Evolutionary conservation across 176 grass and related monocot genomes (phyloP), one percentile per base, ranked within the genome.

Genomic region (Miscanthus lutarioriparius): DNA sequence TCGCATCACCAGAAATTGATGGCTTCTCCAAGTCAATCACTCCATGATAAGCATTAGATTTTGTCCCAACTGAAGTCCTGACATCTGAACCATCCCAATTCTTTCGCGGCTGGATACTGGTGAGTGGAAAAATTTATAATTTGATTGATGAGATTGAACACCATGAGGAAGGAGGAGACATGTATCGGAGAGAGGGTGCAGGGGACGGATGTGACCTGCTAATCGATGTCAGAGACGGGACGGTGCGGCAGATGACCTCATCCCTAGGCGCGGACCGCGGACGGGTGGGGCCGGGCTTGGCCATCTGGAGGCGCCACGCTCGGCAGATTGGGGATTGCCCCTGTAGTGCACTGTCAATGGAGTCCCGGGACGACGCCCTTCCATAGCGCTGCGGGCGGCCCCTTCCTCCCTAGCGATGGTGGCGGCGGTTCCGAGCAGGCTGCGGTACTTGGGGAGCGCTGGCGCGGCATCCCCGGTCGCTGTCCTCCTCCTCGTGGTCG

Each of bases 401-500:
- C 96, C 93, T 85, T 94, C 91, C 87, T 98, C 93, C 78, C 88
- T 85, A 6, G 89, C 89, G 48, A 98, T 98, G 77, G 96, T 95
- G 83, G 89, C 81, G 35, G 94, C 89, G 1, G 96, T 98, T 75
- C 96, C 91, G 3, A 95, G 91, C 41, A 95, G 82, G 64, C 93
- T 91, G 15, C 89, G 87, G 83, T 98, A 98, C 83, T 95, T 98
- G 74, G 87, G 93, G 19, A 72, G 30, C 11, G 10, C 44, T 15
- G 62, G 62, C 22, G 82, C 51, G 22, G 37, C 36, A 14, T 49
- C 76, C 75, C 72, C 14, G n/a, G n/a, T n/a, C n/a, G n/a, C n/a
- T n/a, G n/a, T n/a, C n/a, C n/a, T n/a, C n/a, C n/a, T n/a, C n/a
- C n/a, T n/a, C n/a, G n/a, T n/a, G n/a, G n/a, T n/a, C n/a, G n/a